These are phyloP conservation scores for Stachybotrys elegans DNA, from an alignment of 2,329 filamentous ascomycete species.

Conservation along the genomic window DNA sequence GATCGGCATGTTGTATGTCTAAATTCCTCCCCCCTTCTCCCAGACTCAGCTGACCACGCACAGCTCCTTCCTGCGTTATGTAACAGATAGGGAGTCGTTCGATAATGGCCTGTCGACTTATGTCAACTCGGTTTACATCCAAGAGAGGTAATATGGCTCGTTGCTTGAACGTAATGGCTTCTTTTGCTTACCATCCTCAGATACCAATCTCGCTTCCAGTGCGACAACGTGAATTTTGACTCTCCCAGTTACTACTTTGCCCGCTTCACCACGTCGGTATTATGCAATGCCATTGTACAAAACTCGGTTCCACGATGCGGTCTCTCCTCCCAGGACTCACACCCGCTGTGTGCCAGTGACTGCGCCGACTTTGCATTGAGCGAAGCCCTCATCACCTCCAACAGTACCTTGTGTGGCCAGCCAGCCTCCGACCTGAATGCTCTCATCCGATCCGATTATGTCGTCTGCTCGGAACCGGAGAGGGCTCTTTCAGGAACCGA, in stretches of 20 bases:
- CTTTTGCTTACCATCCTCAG: conserved; percentile 38
- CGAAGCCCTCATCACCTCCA: conserved; percentile 77
- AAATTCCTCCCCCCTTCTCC: neutral
- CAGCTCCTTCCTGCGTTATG: conserved; percentile 81
- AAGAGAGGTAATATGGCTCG: conserved; percentile 64
- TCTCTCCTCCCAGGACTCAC: conserved; percentile 57
- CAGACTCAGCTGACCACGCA: conserved; percentile 10
- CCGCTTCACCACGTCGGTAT: conserved; percentile 83
- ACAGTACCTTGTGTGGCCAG: conserved; percentile 65
- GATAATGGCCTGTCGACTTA: conserved; percentile 71
- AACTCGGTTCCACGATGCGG: conserved; percentile 70
- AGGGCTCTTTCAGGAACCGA: conserved; percentile 64
- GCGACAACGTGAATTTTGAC: conserved; percentile 67
- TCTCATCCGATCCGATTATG: conserved; percentile 88
- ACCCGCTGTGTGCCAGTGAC: conserved; percentile 81
- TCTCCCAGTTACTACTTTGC: conserved; percentile 84
- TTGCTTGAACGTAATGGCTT: neutral
- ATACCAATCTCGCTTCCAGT: conserved; percentile 78
- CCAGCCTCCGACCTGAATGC: conserved; percentile 60
- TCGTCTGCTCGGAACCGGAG: conserved; percentile 79
- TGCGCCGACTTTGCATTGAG: conserved; percentile 85
- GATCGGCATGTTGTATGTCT: conserved; percentile 59
- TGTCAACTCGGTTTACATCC: conserved; percentile 68
- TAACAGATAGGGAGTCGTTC: conserved; percentile 71
- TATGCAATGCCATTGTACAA: conserved; percentile 93